Evolutionary conservation across 345 rosid genomes (phyloP).

Genomic region (Rubroshorea leprosula): DNA sequence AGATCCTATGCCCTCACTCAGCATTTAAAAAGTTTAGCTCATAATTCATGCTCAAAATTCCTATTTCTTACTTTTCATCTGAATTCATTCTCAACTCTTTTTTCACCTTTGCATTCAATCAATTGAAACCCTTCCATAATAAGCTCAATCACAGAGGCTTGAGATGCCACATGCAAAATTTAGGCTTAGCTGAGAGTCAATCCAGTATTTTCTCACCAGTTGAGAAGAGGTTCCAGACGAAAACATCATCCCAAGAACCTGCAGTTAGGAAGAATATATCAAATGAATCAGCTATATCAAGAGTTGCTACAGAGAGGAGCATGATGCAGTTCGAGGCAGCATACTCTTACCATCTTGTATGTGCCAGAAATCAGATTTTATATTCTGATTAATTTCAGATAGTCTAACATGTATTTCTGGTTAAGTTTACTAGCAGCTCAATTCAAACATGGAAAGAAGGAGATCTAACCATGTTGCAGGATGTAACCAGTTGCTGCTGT

Average conservation of each 20-base stretch:
- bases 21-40: constrained; percentile 14
- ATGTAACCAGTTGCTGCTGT: constrained; percentile 94
- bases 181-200: constrained; percentile 20
- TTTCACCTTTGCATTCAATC: constrained; percentile 7
- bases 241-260: constrained; percentile 98
- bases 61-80: not conserved
- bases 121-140: not conserved
- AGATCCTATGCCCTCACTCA: constrained; percentile 6
- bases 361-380: too few species aligned
- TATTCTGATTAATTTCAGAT: too few species aligned
- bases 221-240: constrained; percentile 84
- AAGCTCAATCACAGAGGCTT: constrained; percentile 17
- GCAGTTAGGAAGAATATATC: constrained; percentile 1
- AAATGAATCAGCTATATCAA: not conserved
- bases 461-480: constrained; percentile 68
- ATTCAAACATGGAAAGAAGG: not conserved
- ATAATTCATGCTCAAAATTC: constrained; percentile 13
- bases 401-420: not conserved
- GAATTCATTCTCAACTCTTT: not conserved
- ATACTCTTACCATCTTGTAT: too few species aligned
- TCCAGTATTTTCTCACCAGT: constrained; percentile 87
- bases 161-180: constrained; percentile 4
- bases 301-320: too few species aligned
- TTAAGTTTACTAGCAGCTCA: not conserved
- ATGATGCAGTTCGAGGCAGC: too few species aligned